A percentile compares a stretch with the other conserved stretches of the same genome.
Evolutionary conservation across 192 early-diverging fungal species (phyloP).

Genomic region (Entrophospora sp.): DNA sequence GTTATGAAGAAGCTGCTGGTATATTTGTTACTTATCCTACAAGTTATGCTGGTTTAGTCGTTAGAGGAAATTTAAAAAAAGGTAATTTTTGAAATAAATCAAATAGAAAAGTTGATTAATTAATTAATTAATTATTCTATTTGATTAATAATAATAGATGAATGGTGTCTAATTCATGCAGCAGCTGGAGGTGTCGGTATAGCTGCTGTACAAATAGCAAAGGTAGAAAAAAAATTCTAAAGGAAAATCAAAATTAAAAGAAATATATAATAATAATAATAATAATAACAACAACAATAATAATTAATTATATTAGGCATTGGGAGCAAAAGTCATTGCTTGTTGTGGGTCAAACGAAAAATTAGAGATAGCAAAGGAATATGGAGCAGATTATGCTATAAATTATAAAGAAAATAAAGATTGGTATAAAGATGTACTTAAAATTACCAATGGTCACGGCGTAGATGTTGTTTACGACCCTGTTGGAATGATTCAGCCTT

Average conservation of each 20-base stretch:
- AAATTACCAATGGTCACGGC: constrained; percentile 63
- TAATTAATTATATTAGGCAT: constrained; percentile 21
- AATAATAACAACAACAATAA: background rate
- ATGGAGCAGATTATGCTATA: constrained; percentile 73
- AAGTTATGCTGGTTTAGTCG: constrained; percentile 65
- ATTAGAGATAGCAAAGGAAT: constrained; percentile 49
- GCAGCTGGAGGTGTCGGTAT: constrained; percentile 83
- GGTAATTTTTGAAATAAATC: background rate
- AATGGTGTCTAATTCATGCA: constrained; percentile 83
- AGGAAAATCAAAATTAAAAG: too few relatives aligned
- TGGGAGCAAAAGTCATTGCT: constrained; percentile 74
- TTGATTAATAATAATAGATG: constrained; percentile 19
- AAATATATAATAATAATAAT: background rate
- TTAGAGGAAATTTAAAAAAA: constrained; percentile 48
- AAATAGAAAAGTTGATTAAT: background rate
- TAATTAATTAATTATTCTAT: background rate
- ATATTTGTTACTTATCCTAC: constrained; percentile 72
- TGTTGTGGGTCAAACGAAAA: constrained; percentile 74
- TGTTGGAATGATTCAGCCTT: constrained; percentile 59
- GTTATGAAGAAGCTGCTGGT: constrained; percentile 73
- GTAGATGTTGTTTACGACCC: constrained; percentile 80
- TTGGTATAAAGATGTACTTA: constrained; percentile 55
- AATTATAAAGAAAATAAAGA: constrained; percentile 75
- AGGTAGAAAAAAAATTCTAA: constrained; percentile 26
- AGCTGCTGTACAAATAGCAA: constrained; percentile 84